Conservation (phyloP, 352 stramenopile genomes). For the Pythium coloratum region DNA sequence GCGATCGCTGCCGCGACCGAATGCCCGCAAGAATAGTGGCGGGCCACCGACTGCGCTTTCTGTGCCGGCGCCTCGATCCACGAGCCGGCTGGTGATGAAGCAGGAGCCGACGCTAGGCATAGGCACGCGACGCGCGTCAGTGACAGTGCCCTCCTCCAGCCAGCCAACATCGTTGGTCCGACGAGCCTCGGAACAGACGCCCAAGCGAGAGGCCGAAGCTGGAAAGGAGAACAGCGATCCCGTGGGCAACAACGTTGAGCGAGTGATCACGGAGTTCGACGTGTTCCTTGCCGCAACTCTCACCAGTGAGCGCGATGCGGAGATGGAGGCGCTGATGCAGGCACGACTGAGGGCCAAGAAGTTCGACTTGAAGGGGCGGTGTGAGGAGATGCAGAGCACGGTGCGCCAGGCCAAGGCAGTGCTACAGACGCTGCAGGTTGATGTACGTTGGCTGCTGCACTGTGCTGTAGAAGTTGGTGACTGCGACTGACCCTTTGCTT, state of each 20-base stretch:
- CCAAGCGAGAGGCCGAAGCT: constrained; percentile 3
- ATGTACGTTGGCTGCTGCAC: constrained; percentile 1
- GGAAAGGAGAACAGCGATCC: constrained; percentile 26
- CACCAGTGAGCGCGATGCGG: constrained; percentile 30
- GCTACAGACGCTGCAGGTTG: constrained; percentile 43
- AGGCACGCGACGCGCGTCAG: constrained; percentile 18
- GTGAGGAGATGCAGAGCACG: constrained; percentile 58
- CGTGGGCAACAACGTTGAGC: not conserved
- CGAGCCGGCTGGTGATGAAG: constrained; percentile 22
- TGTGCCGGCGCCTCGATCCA: constrained; percentile 15
- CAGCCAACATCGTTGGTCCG: constrained; percentile 6
- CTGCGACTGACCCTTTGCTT: not conserved
- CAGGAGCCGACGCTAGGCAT: constrained; percentile 9
- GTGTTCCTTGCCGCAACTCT: constrained; percentile 23
- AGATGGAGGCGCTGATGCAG: constrained; percentile 56
- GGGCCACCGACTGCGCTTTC: not conserved
- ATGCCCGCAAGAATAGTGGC: constrained; percentile 20
- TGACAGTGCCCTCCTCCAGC: constrained; percentile 8
- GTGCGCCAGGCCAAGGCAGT: constrained; percentile 56
- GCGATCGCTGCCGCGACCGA: constrained; percentile 21
- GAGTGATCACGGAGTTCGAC: not conserved
- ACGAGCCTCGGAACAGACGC: constrained; percentile 1
- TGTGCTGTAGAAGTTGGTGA: not conserved
- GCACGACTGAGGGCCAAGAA: constrained; percentile 67
- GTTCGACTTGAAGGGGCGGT: constrained; percentile 55